Percentiles rank a stretch among this genome's conserved stretches.
These are phyloP conservation scores for Centella asiatica DNA, from an alignment of 129 eudicot genomes.

Conservation along the genomic window DNA sequence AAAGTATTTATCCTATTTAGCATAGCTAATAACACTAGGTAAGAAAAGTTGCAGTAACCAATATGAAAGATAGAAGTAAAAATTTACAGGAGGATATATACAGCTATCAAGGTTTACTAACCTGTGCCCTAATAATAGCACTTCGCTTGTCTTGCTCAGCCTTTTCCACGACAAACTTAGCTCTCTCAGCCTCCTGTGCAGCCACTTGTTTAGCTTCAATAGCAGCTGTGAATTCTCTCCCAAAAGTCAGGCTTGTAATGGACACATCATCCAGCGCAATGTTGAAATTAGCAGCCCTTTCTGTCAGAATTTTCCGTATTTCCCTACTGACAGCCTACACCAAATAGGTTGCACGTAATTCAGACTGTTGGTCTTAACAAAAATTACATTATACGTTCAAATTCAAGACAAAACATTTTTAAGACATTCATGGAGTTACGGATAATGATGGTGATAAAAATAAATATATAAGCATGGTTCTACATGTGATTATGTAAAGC, in stretches of 20 bases:
- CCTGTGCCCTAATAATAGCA: constrained; percentile 49
- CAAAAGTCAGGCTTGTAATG: constrained; percentile 37
- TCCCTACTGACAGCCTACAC: constrained; percentile 40
- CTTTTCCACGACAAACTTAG: constrained; percentile 44
- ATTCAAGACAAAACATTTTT: too few species aligned
- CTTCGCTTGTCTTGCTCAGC: constrained; percentile 48
- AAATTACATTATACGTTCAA: too few species aligned
- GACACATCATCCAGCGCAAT: constrained; percentile 42
- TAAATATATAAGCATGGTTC: too few species aligned
- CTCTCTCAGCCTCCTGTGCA: constrained; percentile 47
- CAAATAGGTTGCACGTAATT: neutral
- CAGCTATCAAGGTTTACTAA: too few species aligned
- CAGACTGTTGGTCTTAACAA: too few species aligned
- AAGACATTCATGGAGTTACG: too few species aligned
- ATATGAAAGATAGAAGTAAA: neutral
- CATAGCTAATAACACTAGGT: neutral
- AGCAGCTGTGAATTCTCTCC: constrained; percentile 35
- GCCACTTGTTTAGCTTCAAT: constrained; percentile 45
- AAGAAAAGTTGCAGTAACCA: too few species aligned
- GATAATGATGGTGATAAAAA: too few species aligned
- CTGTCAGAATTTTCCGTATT: constrained; percentile 30
- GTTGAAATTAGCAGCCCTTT: constrained; percentile 29
- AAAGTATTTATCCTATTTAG: too few species aligned
- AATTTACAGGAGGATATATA: too few species aligned
- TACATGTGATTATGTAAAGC: too few species aligned